phyloP scores from a whole-genome alignment of 2,329 filamentous ascomycete genomes.

The Neurospora sp. region DNA sequence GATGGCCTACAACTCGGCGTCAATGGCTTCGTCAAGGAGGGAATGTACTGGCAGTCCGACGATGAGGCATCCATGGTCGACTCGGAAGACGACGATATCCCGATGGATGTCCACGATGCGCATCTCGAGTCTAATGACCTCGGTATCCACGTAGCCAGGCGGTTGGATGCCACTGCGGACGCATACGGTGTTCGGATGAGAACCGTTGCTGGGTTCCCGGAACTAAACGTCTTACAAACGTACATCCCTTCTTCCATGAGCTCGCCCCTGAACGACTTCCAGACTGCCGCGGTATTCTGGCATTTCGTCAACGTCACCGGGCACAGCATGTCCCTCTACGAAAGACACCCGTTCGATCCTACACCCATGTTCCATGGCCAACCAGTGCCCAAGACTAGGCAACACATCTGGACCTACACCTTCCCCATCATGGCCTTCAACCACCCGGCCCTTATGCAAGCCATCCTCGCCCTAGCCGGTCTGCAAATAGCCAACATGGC shows the following conservation, averaged over 20 bases:
- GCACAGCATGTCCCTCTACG: conserved; percentile 77
- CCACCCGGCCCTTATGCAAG: conserved; percentile 80
- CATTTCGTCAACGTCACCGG: conserved; percentile 89
- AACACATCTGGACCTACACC: conserved; percentile 61
- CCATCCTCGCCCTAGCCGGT: conserved; percentile 79
- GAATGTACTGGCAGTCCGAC: conserved; percentile 39
- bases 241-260: conserved; percentile 57
- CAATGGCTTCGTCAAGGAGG: conserved; percentile 20
- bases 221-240: conserved; percentile 46
- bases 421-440: conserved; percentile 76
- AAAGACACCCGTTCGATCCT: conserved; percentile 69
- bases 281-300: conserved; percentile 75
- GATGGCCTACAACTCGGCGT: background rate
- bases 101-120: conserved; percentile 25
- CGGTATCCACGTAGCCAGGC: conserved; percentile 29
- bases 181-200: conserved; percentile 36
- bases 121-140: conserved; percentile 30
- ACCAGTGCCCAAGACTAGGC: conserved; percentile 51
- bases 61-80: conserved; percentile 55
- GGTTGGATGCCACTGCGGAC: conserved; percentile 28
- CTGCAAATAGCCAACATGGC: conserved; percentile 82
- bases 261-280: conserved; percentile 69
- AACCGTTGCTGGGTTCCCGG: conserved; percentile 38
- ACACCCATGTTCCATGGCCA: conserved; percentile 54
- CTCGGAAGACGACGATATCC: conserved; percentile 47